Evolutionary conservation across 1,139 yeast species (phyloP).

Genomic region (Eremothecium gossypii): DNA sequence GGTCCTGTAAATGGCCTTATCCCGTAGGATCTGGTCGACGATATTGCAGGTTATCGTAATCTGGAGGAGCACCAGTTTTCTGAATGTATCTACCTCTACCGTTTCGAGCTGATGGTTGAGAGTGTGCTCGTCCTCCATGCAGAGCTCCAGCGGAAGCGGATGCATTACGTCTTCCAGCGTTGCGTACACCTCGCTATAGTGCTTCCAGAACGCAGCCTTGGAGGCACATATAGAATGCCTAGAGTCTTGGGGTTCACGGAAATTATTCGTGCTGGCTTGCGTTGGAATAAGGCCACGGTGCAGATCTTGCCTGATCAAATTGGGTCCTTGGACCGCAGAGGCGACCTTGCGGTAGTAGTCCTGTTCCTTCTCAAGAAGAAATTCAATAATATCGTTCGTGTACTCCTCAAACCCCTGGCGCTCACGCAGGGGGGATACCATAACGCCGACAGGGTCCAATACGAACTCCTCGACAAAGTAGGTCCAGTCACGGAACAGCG

Average conservation of each 20-base stretch:
- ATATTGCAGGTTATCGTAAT: conserved; percentile 16
- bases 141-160: conserved; percentile 21
- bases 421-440: conserved; percentile 13
- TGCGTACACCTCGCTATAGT: conserved; percentile 6
- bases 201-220: conserved; percentile 15
- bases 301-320: conserved; percentile 11
- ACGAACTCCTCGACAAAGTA: conserved; percentile 18
- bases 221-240: conserved; percentile 12
- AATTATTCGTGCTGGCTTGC: conserved; percentile 13
- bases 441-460: conserved; percentile 18
- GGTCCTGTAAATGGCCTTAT: conserved; percentile 15
- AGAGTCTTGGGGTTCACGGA: conserved; percentile 15
- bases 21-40: conserved; percentile 16
- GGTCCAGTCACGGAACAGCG: conserved; percentile 19
- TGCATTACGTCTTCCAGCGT: conserved; percentile 9
- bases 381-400: conserved; percentile 19
- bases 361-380: conserved; percentile 21
- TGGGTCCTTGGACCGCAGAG: neutral
- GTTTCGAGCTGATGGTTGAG: conserved; percentile 19
- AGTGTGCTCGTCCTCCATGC: conserved; percentile 13
- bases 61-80: conserved; percentile 26
- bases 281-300: conserved; percentile 12
- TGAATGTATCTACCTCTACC: conserved; percentile 18
- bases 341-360: conserved; percentile 15
- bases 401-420: conserved; percentile 19